Percentiles rank a stretch among this genome's conserved stretches.
These are phyloP conservation scores for Neonectria neomacrospora DNA, from an alignment of 2,329 filamentous ascomycete species.

Conservation along the genomic window DNA sequence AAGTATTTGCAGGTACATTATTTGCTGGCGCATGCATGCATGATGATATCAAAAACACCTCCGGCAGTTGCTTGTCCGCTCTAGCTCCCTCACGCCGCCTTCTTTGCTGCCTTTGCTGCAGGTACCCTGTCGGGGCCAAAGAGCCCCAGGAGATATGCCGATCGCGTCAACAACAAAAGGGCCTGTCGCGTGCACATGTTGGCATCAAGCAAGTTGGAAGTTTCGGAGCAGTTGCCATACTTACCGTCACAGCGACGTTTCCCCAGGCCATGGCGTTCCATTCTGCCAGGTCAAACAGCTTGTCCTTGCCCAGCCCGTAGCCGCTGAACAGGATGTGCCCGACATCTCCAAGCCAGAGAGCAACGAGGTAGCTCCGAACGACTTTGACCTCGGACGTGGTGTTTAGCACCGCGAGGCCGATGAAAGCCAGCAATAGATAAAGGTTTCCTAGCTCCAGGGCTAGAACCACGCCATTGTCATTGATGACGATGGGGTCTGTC, in stretches of 20 bases:
- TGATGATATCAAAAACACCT: neutral
- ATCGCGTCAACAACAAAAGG: conserved; percentile 66
- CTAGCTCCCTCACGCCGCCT: conserved; percentile 36
- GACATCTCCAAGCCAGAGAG: conserved; percentile 73
- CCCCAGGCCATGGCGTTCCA: conserved; percentile 82
- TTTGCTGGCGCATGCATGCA: neutral
- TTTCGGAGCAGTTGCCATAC: conserved; percentile 33
- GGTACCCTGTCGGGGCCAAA: conserved; percentile 63
- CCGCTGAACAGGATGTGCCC: conserved; percentile 72
- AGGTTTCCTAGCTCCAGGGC: conserved; percentile 76
- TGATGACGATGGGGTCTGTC: conserved; percentile 48
- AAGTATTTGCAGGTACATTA: neutral
- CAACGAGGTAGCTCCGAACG: conserved; percentile 73
- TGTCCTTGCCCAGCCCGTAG: conserved; percentile 67
- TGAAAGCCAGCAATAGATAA: conserved; percentile 72
- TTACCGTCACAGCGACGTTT: conserved; percentile 74
- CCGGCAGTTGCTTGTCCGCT: neutral
- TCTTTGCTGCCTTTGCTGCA: conserved; percentile 36
- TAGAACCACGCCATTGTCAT: conserved; percentile 64
- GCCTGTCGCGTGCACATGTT: conserved; percentile 48
- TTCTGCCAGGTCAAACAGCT: conserved; percentile 60
- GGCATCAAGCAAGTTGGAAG: neutral
- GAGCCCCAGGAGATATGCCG: conserved; percentile 67
- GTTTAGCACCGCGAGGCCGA: conserved; percentile 72
- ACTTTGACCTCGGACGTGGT: conserved; percentile 73